Conservation (phyloP, 768 basidiomycete genomes). For the Naganishia vishniacii region DNA sequence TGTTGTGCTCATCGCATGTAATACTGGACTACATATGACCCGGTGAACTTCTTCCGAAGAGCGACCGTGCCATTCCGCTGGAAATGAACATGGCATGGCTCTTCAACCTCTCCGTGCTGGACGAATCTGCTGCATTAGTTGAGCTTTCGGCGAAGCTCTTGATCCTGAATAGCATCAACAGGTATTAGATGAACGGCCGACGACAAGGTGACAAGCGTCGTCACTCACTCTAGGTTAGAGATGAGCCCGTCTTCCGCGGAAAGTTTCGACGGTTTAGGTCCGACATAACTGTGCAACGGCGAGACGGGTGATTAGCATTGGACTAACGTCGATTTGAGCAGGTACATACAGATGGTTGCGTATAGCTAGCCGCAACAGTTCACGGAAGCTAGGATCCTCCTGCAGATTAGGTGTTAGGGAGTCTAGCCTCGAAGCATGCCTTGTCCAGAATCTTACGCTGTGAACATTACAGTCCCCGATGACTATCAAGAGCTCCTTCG, state of each 20-base stretch:
- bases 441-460: too few relatives aligned
- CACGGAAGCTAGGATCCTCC: constrained; percentile 47
- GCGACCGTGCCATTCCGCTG: not conserved
- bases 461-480: constrained; percentile 46
- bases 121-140: not conserved
- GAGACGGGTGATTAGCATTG: not conserved
- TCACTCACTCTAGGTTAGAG: constrained; percentile 38
- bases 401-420: not conserved
- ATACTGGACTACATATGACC: too few relatives aligned
- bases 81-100: constrained; percentile 14
- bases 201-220: not conserved
- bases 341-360: constrained; percentile 34
- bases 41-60: not conserved
- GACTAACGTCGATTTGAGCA: not conserved
- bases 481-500: constrained; percentile 48
- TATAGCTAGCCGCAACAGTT: constrained; percentile 42
- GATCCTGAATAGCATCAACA: not conserved
- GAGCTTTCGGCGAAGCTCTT: not conserved
- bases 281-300: constrained; percentile 27
- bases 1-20: not conserved
- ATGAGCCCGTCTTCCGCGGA: constrained; percentile 34
- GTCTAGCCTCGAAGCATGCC: too few relatives aligned
- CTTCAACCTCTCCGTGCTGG: not conserved
- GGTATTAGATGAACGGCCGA: not conserved
- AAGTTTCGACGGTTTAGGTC: constrained; percentile 31